Evolutionary conservation across 1,139 yeast genomes (phyloP).

Genomic region (Protomyces pachydermus): DNA sequence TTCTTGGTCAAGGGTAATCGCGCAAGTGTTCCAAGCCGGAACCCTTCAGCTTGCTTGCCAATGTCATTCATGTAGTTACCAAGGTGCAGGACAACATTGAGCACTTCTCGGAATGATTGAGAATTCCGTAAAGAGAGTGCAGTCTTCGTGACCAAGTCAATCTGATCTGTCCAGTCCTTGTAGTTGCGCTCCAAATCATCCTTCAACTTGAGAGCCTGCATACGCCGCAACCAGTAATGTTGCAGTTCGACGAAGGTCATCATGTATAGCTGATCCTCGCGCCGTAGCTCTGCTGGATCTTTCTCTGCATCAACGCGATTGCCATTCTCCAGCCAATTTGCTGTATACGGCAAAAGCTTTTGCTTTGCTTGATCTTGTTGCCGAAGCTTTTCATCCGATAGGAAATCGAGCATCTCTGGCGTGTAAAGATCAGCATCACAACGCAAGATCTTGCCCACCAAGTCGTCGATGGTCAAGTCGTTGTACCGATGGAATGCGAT

Average conservation of each 20-base stretch:
- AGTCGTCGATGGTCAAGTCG: slow-evolving; percentile 54
- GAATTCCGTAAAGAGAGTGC: slow-evolving; percentile 58
- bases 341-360: slow-evolving; percentile 63
- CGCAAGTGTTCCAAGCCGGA: slow-evolving; percentile 74
- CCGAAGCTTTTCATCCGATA: slow-evolving; percentile 51
- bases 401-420: slow-evolving; percentile 71
- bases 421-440: slow-evolving; percentile 74
- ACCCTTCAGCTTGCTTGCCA: slow-evolving; percentile 76
- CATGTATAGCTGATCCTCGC: slow-evolving; percentile 75
- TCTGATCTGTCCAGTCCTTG: slow-evolving; percentile 58
- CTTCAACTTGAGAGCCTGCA: slow-evolving; percentile 65
- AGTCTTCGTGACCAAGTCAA: slow-evolving; percentile 64
- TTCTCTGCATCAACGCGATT: slow-evolving; percentile 48
- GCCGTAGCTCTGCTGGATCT: slow-evolving; percentile 59
- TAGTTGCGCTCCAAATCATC: slow-evolving; percentile 72
- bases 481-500: slow-evolving; percentile 83
- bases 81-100: slow-evolving; percentile 72
- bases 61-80: slow-evolving; percentile 93
- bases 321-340: slow-evolving; percentile 45
- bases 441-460: slow-evolving; percentile 59
- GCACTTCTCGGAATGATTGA: slow-evolving; percentile 57
- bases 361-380: slow-evolving; percentile 24
- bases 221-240: slow-evolving; percentile 79
- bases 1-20: slow-evolving; percentile 73
- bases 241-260: slow-evolving; percentile 73